Evolutionary conservation across 305 asterid genomes (phyloP).

Genomic region (Lippia alba): DNA sequence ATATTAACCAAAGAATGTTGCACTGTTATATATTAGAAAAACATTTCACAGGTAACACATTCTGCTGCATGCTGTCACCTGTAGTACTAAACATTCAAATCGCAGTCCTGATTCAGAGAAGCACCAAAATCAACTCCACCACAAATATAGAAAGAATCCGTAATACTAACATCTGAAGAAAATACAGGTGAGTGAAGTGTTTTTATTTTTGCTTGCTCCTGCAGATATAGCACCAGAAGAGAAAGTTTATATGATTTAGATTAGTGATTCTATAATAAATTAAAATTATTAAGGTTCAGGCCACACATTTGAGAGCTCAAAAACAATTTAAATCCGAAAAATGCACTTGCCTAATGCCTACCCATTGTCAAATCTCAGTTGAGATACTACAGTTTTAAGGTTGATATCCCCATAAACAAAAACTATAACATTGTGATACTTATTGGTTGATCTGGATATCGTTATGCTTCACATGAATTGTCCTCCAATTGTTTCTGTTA

Average conservation of each 20-base stretch:
- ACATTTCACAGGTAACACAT: slow-evolving; percentile 1
- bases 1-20: not conserved
- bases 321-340: not conserved
- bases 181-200: not conserved
- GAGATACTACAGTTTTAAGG: not conserved
- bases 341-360: slow-evolving; percentile 10
- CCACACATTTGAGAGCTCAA: slow-evolving; percentile 3
- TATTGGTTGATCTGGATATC: not conserved
- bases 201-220: not conserved
- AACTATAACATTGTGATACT: not conserved
- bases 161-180: slow-evolving; percentile 1
- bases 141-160: slow-evolving; percentile 16
- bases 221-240: slow-evolving; percentile 10
- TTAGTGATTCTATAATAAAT: not conserved
- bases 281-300: not conserved
- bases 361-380: not conserved
- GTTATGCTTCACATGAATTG: not conserved
- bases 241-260: slow-evolving; percentile 8
- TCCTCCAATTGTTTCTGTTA: not conserved
- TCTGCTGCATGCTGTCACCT: slow-evolving; percentile 11
- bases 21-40: not conserved
- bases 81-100: slow-evolving; percentile 22
- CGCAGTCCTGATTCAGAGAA: slow-evolving; percentile 4
- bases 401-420: not conserved
- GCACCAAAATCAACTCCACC: slow-evolving; percentile 1